phyloP scores from a whole-genome alignment of 495 filamentous ascomycete genomes.

The Penicillium salamii region DNA sequence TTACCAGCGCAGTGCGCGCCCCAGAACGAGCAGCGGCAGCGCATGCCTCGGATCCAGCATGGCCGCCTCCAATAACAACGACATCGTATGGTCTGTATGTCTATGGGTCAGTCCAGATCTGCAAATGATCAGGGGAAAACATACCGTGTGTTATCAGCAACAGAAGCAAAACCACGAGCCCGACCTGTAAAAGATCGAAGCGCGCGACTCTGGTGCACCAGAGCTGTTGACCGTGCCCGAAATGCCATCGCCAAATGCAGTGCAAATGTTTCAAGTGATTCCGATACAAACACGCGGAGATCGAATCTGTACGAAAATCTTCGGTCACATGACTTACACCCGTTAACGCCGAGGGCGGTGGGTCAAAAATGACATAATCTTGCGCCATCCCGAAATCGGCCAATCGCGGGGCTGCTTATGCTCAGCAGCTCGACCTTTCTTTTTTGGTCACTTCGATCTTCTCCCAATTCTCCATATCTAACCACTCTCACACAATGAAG shows the following conservation, averaged over 20 bases:
- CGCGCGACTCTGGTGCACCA: conserved; percentile 32
- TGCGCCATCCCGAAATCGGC: conserved; percentile 25
- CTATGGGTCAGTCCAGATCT: background rate
- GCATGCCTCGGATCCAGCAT: conserved; percentile 92
- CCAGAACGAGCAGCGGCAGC: conserved; percentile 90
- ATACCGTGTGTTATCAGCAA: conserved; percentile 44
- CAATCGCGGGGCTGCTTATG: conserved; percentile 44
- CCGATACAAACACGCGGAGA: background rate
- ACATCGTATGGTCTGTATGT: conserved; percentile 76
- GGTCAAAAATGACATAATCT: conserved; percentile 26
- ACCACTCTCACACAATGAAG: conserved; percentile 55
- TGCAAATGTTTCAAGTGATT: conserved; percentile 1
- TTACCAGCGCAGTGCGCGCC: conserved; percentile 85
- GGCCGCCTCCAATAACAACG: conserved; percentile 90
- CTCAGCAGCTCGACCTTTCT: conserved; percentile 27
- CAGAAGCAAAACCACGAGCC: conserved; percentile 44
- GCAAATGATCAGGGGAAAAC: conserved; percentile 4
- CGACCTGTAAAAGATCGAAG: conserved; percentile 20
- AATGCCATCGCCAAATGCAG: conserved; percentile 32
- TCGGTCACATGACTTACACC: conserved; percentile 20
- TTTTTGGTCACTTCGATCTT: background rate
- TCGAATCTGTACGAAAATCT: conserved; percentile 15
- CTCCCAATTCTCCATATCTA: background rate
- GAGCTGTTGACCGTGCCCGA: conserved; percentile 27
- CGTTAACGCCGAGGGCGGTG: conserved; percentile 25